Evolutionary conservation across 208 protist species (phyloP), one percentile per base, ranked within the genome.

Genomic region (Trypanosoma theileri): DNA sequence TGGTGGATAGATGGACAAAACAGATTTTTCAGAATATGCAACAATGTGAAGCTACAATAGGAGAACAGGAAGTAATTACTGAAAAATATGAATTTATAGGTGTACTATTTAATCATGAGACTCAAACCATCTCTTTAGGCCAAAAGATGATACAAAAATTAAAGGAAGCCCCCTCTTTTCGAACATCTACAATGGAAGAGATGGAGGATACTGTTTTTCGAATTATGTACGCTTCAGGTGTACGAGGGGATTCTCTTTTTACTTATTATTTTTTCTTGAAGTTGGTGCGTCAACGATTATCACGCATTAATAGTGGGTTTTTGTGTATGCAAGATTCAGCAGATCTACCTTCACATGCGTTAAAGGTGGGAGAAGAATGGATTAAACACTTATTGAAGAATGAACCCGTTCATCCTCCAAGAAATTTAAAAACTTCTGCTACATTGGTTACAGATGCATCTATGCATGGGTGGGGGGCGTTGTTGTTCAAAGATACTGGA

Each of bases 71-170:
- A 0, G 1, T 16, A 4, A 17, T 31, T 41, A 51, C 42, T 17
- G 0, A 10, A 51, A 12, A 4, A 24, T 51, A 63, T 63, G 59
- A 63, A 16, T 63, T 63, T 28, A 63, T 52, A 2, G 59, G 41
- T 1, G 41, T 63, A 1, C 11, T 16, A 3, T 52, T 63, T 26
- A 24, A 50, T 31, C 42, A 46, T 6, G 9, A 14, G 7, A 17
- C 17, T 14, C 12, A 51, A 0, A 21, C 3, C 2, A 24, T 46
- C n/a, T 28, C 42, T n/a, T 6, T 51, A 4, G n/a, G 42, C 26
- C 0, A 63, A 3, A 63, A 63, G 31, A 10, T 24, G n/a, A 16
- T 63, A 16, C 6, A 12, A 41, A 52, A 24, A 12, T 46, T 63
- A 16, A 46, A 46, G 42, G 59, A 44, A 17, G 41, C 59, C n/a